phyloP scores from a whole-genome alignment of 257 asterid genomes.

The Salvia rosmarinus region DNA sequence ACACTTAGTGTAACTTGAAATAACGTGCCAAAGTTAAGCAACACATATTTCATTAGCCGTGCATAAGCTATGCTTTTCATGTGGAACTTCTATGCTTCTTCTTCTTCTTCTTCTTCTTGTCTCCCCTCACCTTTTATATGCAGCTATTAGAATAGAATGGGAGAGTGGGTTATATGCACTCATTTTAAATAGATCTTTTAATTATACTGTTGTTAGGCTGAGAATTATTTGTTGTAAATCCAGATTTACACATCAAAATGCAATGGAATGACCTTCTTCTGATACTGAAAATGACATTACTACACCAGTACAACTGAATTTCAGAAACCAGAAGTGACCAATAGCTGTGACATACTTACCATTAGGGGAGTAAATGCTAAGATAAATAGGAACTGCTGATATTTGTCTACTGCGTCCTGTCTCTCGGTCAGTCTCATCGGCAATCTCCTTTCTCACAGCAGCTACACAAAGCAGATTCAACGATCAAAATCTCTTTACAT shows the following conservation, averaged over 20 bases:
- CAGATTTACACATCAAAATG: conserved; percentile 4
- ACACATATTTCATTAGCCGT: background rate
- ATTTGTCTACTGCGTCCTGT: conserved; percentile 70
- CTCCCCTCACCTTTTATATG: background rate
- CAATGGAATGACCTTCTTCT: background rate
- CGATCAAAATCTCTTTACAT: background rate
- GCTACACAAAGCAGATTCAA: conserved; percentile 42
- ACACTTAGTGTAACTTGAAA: background rate
- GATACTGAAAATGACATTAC: background rate
- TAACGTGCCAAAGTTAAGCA: background rate
- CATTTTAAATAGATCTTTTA: background rate
- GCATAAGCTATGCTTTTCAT: background rate
- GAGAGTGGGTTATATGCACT: background rate
- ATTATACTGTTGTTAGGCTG: background rate
- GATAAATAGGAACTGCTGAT: conserved; percentile 71
- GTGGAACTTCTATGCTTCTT: background rate
- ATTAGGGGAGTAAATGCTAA: conserved; percentile 70
- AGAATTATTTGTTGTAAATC: background rate
- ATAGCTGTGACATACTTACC: conserved; percentile 43
- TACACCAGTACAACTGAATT: background rate
- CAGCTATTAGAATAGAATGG: no score
- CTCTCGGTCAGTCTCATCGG: conserved; percentile 82
- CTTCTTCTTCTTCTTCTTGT: no score
- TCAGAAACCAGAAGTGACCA: conserved; percentile 18
- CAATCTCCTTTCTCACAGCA: conserved; percentile 70